These are phyloP conservation scores for Clonostachys solani DNA, from an alignment of 2,329 filamentous ascomycete genomes.

Conservation along the genomic window DNA sequence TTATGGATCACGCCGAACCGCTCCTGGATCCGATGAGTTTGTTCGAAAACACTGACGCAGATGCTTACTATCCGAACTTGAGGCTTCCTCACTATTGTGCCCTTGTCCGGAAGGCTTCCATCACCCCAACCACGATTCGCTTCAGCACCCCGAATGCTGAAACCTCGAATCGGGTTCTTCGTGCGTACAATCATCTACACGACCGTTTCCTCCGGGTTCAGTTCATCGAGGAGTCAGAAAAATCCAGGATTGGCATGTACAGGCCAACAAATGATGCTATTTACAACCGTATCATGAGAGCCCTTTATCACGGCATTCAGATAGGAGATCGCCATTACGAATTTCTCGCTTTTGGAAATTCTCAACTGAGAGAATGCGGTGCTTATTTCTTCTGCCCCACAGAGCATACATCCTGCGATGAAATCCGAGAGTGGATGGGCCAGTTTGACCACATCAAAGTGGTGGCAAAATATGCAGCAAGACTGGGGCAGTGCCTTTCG, in stretches of 20 bases:
- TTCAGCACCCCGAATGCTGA: conserved; percentile 77
- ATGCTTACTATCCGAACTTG: conserved; percentile 38
- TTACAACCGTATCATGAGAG: conserved; percentile 68
- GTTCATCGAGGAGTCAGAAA: conserved; percentile 75
- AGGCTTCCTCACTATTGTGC: conserved; percentile 69
- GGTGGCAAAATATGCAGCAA: conserved; percentile 85
- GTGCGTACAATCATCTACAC: conserved; percentile 61
- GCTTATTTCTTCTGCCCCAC: conserved; percentile 88
- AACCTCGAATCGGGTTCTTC: conserved; percentile 80
- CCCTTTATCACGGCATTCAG: conserved; percentile 72
- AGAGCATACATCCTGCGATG: conserved; percentile 60
- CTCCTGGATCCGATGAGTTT: conserved; percentile 70
- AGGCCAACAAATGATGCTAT: conserved; percentile 61
- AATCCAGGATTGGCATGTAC: conserved; percentile 51
- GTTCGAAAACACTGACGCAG: conserved; percentile 52
- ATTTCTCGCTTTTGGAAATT: conserved; percentile 93
- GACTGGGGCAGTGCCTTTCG: conserved; percentile 92
- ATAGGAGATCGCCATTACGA: conserved; percentile 81
- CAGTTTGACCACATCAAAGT: conserved; percentile 74
- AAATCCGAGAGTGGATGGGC: conserved; percentile 86
- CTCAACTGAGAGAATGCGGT: conserved; percentile 86
- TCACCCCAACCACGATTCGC: conserved; percentile 83
- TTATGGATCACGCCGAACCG: conserved; percentile 58
- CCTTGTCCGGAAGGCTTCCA: conserved; percentile 67
- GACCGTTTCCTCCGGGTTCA: conserved; percentile 87